A percentile compares a stretch with the other conserved stretches of the same genome.
These are phyloP conservation scores for Phylloporus rhodoxanthus DNA, from an alignment of 768 basidiomycete genomes.

Conservation along the genomic window DNA sequence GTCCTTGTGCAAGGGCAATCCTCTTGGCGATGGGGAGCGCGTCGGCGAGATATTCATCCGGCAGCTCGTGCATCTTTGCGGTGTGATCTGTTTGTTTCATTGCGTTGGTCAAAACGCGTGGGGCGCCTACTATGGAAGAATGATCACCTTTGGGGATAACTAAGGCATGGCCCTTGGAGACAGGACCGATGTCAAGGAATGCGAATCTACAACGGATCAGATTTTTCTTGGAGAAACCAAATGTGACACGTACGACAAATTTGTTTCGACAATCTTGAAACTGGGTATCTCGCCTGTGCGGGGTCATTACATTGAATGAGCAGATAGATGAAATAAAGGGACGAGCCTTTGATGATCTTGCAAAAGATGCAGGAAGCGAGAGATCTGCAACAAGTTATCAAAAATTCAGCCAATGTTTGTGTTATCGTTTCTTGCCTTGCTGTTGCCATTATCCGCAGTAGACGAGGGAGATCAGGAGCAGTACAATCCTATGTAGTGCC, in stretches of 20 bases:
- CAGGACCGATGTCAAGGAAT: slow-evolving; percentile 89
- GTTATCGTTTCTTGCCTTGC: slow-evolving; percentile 17
- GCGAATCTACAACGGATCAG: slow-evolving; percentile 47
- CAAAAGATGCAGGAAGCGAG: slow-evolving; percentile 82
- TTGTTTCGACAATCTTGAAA: slow-evolving; percentile 77
- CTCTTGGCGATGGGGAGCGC: slow-evolving; percentile 80
- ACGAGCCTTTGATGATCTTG: slow-evolving; percentile 84
- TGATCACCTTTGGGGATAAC: slow-evolving; percentile 85
- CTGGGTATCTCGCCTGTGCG: slow-evolving; percentile 79
- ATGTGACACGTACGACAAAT: slow-evolving; percentile 48
- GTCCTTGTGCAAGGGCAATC: slow-evolving; percentile 70
- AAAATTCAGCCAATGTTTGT: not conserved
- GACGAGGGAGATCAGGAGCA: not conserved
- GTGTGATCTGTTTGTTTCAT: slow-evolving; percentile 58
- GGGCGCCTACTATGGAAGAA: no score
- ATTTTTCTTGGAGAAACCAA: not conserved
- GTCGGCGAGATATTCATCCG: slow-evolving; percentile 78
- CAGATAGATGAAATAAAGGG: not conserved
- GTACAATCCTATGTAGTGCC: no score
- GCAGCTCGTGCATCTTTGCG: slow-evolving; percentile 79
- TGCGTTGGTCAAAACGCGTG: not conserved
- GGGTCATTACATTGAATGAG: not conserved
- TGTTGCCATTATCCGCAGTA: slow-evolving; percentile 5
- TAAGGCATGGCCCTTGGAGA: slow-evolving; percentile 86
- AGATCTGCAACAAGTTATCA: slow-evolving; percentile 34